Base-by-base conservation (phyloP, 1,139 yeast species). In the Candida tetrigidarum region DNA sequence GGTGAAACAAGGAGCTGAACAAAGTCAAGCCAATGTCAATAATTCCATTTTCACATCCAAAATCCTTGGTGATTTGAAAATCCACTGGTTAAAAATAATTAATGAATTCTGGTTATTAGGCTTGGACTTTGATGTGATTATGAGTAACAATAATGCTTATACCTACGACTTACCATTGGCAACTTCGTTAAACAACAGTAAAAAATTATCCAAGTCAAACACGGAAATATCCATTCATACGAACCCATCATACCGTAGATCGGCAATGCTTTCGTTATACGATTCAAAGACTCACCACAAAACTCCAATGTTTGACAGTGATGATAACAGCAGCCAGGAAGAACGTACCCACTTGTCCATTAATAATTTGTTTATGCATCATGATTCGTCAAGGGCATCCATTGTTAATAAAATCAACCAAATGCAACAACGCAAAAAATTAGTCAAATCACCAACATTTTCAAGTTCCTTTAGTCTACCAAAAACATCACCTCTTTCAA, bases 241-340 rank as follows among this genome's bases (percentile, higher is more conserved):
- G 3, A 78, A 79, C 51, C 81, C 84, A 2, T 70, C 81, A 9
- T 73, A 69, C 52, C 67, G 84, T 56, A 67, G 84, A 44, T 77
- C 81, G 30, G 82, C 81, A 4, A 77, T 80, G 72, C 65, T 80
- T 42, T 76, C 81, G 5, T 63, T 80, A 48, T 74, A 78, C 51
- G 83, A 79, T 49, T 62, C 64, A 47, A 61, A 60, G 39, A 57
- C 62, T 29, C 67, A 66, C 56, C 66, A 68, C 55, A 64, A 71
- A 58, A 62, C 71, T 49, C 54, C 71, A n/a, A 63, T 71, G 2
- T 59, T 60, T 46, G 71, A 69, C 44, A n/a, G n/a, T n/a, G 71
- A 69, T 39, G 62, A 51, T 9, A 37, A 51, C 55, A 39, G 53
- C 52, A 35, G 62, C 46, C 50, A 48, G 42, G 62, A 61, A 27